A percentile compares a stretch with the other conserved stretches of the same genome.
phyloP scores from a whole-genome alignment of 2,329 filamentous ascomycete genomes.

The Magnaporthiopsis incrustans region DNA sequence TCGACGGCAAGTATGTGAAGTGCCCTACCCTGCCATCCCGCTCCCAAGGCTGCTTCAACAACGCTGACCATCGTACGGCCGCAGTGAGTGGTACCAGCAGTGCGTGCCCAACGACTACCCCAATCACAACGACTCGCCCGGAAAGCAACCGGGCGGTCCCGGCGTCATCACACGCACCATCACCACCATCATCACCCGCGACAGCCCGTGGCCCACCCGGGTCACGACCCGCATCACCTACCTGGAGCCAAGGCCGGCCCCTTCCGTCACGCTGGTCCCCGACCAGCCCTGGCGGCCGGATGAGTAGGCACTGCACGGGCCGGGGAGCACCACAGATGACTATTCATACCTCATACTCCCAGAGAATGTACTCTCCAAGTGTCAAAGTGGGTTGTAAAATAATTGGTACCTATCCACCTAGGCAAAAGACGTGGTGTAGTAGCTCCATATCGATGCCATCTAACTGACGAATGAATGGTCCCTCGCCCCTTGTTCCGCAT shows the following conservation, averaged over 20 bases:
- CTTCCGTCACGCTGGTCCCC: conserved; percentile 14
- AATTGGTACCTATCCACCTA: no score
- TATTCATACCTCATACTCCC: no score
- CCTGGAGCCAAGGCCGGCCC: conserved; percentile 11
- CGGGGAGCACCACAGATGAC: no score
- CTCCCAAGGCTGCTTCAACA: background rate
- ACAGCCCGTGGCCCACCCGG: conserved; percentile 14
- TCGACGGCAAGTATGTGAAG: conserved; percentile 15
- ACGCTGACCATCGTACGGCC: background rate
- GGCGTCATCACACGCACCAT: conserved; percentile 13
- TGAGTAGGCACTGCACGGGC: background rate
- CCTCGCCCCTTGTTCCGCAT: no score
- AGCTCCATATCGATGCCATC: no score
- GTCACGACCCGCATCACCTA: conserved; percentile 18
- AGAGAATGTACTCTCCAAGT: no score
- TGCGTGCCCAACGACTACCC: conserved; percentile 13
- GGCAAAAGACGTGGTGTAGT: no score
- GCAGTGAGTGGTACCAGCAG: conserved; percentile 18
- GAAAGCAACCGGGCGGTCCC: background rate
- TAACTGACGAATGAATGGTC: no score
- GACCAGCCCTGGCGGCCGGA: conserved; percentile 14
- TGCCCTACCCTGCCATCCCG: no score
- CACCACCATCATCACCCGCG: conserved; percentile 16
- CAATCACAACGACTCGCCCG: background rate
- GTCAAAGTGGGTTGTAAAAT: no score